Conservation (phyloP, 2,329 filamentous ascomycete species). For the Pseudogymnoascus verrucosus region DNA sequence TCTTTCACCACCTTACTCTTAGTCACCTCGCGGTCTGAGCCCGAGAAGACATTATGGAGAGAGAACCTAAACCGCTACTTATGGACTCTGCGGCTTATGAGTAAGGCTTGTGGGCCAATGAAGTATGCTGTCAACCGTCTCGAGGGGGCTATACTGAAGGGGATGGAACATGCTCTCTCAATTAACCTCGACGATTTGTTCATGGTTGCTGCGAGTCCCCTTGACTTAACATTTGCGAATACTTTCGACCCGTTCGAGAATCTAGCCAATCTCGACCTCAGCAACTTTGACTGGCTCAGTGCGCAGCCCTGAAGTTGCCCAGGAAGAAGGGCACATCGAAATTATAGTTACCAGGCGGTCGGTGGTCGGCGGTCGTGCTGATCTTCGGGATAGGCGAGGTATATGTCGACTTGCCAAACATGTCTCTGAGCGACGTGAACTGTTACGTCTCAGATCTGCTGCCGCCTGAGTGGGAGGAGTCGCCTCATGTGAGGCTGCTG, state of each 20-base stretch:
- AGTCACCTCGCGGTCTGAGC: background rate
- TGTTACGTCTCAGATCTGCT: no score
- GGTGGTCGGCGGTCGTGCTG: no score
- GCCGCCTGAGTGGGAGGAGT: no score
- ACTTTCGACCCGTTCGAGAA: background rate
- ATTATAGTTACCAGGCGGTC: background rate
- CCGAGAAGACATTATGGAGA: background rate
- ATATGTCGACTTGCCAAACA: no score
- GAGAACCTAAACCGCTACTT: background rate
- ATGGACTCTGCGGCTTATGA: background rate
- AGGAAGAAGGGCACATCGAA: background rate
- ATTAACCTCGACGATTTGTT: background rate
- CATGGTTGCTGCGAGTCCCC: background rate
- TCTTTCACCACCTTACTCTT: background rate
- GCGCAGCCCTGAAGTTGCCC: background rate
- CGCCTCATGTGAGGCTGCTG: no score
- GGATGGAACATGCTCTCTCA: background rate
- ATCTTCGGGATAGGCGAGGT: no score
- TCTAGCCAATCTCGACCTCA: background rate
- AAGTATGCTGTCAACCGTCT: background rate
- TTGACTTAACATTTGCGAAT: background rate
- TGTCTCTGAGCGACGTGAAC: no score
- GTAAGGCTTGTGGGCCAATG: background rate
- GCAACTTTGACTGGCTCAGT: background rate
- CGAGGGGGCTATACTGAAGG: background rate